These are phyloP conservation scores for Lachancea lanzarotensis DNA, from an alignment of 805 yeast genomes.

Conservation along the genomic window DNA sequence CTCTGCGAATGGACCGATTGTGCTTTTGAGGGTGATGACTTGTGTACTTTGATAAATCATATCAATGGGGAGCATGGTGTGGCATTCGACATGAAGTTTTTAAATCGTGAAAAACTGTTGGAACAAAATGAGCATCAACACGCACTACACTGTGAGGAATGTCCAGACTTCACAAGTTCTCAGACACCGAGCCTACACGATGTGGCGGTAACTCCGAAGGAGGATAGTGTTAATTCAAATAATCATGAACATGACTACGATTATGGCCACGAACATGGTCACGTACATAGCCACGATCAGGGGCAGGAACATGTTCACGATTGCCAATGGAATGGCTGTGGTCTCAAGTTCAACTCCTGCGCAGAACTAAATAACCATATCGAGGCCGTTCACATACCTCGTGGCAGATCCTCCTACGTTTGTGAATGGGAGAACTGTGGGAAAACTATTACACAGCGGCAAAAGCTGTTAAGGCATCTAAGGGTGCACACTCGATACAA, in stretches of 20 bases:
- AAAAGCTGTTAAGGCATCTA: slow-evolving; percentile 77
- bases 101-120: slow-evolving; percentile 14
- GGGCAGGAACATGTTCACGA: slow-evolving; percentile 1
- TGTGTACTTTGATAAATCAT: slow-evolving; percentile 54
- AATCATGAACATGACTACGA: not conserved
- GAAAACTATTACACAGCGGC: slow-evolving; percentile 72
- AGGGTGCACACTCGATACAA: slow-evolving; percentile 82
- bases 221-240: not conserved
- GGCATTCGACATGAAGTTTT: slow-evolving; percentile 26
- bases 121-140: slow-evolving; percentile 16
- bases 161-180: slow-evolving; percentile 1
- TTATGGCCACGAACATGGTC: slow-evolving; percentile 10
- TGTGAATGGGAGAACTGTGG: slow-evolving; percentile 80
- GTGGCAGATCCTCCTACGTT: slow-evolving; percentile 59
- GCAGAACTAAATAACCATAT: slow-evolving; percentile 69
- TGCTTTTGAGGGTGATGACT: slow-evolving; percentile 46
- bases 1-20: slow-evolving; percentile 76
- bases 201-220: not conserved
- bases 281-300: too few relatives aligned
- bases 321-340: slow-evolving; percentile 42
- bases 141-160: slow-evolving; percentile 12
- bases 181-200: not conserved
- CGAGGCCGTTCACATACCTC: slow-evolving; percentile 58
- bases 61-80: slow-evolving; percentile 43
- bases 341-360: slow-evolving; percentile 41